phyloP scores from a whole-genome alignment of 345 rosid species.

The Kandelia obovata region DNA sequence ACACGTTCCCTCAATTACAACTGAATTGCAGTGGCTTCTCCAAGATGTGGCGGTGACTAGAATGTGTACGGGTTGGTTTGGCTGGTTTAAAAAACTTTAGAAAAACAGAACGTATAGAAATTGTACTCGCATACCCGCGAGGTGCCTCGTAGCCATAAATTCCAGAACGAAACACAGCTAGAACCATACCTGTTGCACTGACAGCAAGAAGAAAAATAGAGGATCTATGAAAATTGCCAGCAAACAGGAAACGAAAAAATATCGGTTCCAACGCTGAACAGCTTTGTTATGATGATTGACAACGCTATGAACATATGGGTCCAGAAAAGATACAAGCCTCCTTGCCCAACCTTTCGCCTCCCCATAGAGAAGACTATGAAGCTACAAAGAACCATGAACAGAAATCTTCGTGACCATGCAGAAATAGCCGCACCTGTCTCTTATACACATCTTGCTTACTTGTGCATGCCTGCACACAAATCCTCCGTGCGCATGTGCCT shows the following conservation, averaged over 20 bases:
- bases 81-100: too few species aligned
- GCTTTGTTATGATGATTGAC: constrained; percentile 73
- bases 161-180: not conserved
- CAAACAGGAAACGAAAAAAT: constrained; percentile 65
- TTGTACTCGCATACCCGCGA: not conserved
- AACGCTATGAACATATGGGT: constrained; percentile 46
- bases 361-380: constrained; percentile 60
- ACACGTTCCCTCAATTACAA: too few species aligned
- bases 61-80: too few species aligned
- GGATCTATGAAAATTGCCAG: constrained; percentile 81
- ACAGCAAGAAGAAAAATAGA: constrained; percentile 68
- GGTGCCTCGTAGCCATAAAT: not conserved
- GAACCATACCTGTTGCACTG: constrained; percentile 43
- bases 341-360: constrained; percentile 88
- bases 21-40: too few species aligned
- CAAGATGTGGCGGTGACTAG: too few species aligned
- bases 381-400: constrained; percentile 34
- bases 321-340: constrained; percentile 36
- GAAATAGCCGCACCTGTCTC: not conserved
- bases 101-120: not conserved
- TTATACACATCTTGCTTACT: too few species aligned
- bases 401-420: constrained; percentile 4
- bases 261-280: constrained; percentile 67
- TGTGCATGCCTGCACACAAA: too few species aligned
- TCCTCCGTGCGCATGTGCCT: too few species aligned